These are phyloP conservation scores for Brassica balearica DNA, from an alignment of 441 rosid species.

Conservation along the genomic window DNA sequence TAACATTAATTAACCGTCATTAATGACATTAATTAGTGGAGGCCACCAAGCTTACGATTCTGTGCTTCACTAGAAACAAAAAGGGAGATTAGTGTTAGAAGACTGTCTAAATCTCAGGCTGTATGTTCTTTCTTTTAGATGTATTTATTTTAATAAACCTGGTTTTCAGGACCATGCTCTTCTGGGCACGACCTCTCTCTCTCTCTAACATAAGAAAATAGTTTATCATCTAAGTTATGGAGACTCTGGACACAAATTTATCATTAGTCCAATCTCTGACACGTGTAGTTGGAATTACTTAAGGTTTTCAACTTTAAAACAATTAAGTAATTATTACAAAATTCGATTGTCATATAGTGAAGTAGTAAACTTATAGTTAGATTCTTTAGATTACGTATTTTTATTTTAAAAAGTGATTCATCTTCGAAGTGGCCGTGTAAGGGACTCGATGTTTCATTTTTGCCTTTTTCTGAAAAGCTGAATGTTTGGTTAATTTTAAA, in stretches of 20 bases:
- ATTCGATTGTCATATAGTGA: conserved; percentile 30
- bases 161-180: conserved; percentile 50
- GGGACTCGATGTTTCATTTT: conserved; percentile 22
- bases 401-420: conserved; percentile 8
- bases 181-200: conserved; percentile 43
- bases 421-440: conserved; percentile 36
- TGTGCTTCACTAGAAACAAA: conserved; percentile 48
- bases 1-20: conserved; percentile 35
- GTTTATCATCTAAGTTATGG: conserved; percentile 38
- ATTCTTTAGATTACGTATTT: conserved; percentile 31
- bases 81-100: conserved; percentile 43
- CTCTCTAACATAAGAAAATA: conserved; percentile 25
- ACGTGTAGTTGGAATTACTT: conserved; percentile 41
- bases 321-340: conserved; percentile 23
- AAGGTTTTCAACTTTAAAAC: conserved; percentile 28
- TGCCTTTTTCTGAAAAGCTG: conserved; percentile 40
- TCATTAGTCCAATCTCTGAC: conserved; percentile 42
- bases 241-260: conserved; percentile 41
- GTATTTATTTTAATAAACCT: conserved; percentile 35
- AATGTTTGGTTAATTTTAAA: neutral
- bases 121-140: conserved; percentile 29
- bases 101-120: conserved; percentile 44
- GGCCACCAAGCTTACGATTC: conserved; percentile 44
- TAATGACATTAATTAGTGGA: conserved; percentile 46
- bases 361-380: conserved; percentile 20